Base-by-base conservation (phyloP, 768 basidiomycete genomes). In the Tephrocybe rancida region DNA sequence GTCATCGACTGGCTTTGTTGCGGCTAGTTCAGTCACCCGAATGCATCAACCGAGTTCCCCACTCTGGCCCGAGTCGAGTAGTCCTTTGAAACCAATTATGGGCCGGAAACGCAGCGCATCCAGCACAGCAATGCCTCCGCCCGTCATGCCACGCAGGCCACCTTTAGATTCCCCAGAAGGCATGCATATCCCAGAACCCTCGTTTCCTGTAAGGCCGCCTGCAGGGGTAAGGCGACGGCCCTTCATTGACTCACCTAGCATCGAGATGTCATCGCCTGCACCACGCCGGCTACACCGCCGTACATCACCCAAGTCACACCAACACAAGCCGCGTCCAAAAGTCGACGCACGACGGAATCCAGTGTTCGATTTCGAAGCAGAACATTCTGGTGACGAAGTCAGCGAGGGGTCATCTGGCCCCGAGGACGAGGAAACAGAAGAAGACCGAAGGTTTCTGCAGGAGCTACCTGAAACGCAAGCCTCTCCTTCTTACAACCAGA, bases 371-470 rank as follows among this genome's bases (percentile, higher is more conserved):
- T 74, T 82, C 29, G 87, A 86, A 64, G 92, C 92, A 3, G 68
- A 68, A 16, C 92, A 92, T 61, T 94, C 92, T 8, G 92, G 90
- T 18, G 90, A 90, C 52, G 92, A 93, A 62, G 75, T 76, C 50
- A 87, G 86, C 60, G 79, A 75, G 50, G 89, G 88, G 29, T 74
- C 73, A 1, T 86, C 85, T 0, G 76, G 71, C 29, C 76, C 71
- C 60, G 81, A 77, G 56, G 79, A 82, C 34, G 77, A 81, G 24
- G 87, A 87, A 61, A 80, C 76, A 63, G 89, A 88, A 61, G 83
- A 81, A 29, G 90, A 93, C 62, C 73, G 79, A 42, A 72, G 67
- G 57, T 94, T 94, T 69, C 67, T 91, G 29, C 76, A 82, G 54
- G 80, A 86, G 43, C 68, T 82, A 16, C 76, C 83, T 2, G 75